These are phyloP conservation scores for Metroxylon sagu DNA, from an alignment of 176 grass and related monocot species.

Conservation along the genomic window DNA sequence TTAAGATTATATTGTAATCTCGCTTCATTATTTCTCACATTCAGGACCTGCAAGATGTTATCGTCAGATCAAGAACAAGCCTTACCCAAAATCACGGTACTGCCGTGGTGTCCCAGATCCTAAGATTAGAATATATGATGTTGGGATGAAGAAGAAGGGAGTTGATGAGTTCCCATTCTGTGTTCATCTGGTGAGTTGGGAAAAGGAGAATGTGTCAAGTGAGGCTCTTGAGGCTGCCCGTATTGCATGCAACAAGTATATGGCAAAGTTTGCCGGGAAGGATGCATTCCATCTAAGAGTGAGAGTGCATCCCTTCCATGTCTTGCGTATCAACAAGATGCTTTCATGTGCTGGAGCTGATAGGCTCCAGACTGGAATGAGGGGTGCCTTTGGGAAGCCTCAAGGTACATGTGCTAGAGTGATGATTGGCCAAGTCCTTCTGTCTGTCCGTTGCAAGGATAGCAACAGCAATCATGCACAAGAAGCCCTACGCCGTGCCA, in stretches of 20 bases:
- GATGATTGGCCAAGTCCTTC: conserved; percentile 37
- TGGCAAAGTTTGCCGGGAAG: conserved; percentile 38
- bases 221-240: conserved; percentile 38
- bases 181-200: conserved; percentile 46
- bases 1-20: no score
- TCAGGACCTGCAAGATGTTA: conserved; percentile 44
- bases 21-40: neutral
- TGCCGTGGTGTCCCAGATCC: conserved; percentile 38
- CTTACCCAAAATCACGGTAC: conserved; percentile 38
- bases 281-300: conserved; percentile 44
- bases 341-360: conserved; percentile 52
- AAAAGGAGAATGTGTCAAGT: conserved; percentile 49
- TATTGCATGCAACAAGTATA: conserved; percentile 63
- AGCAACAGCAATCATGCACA: conserved; percentile 10
- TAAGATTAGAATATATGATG: conserved; percentile 47
- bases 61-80: conserved; percentile 52
- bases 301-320: conserved; percentile 36
- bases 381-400: conserved; percentile 43
- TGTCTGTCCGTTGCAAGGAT: conserved; percentile 41
- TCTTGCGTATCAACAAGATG: conserved; percentile 60
- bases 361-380: conserved; percentile 42
- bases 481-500: conserved; percentile 37
- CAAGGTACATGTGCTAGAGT: conserved; percentile 32
- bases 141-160: conserved; percentile 35
- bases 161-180: conserved; percentile 40